Conservation (phyloP, 1,139 yeast species). For the Pichia sp. region DNA sequence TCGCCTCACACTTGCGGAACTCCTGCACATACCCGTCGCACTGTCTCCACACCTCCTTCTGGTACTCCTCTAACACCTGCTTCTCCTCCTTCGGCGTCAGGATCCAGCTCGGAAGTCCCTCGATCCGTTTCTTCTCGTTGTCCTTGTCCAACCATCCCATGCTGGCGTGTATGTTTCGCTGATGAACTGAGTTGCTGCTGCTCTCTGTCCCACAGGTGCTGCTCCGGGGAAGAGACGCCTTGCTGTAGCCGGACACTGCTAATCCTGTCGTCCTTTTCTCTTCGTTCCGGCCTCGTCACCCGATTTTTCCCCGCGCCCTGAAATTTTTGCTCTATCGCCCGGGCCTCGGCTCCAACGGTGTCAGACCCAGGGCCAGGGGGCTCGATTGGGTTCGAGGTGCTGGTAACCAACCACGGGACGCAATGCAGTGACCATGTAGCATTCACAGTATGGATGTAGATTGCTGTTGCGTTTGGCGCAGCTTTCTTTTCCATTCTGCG, state of each 20-base stretch:
- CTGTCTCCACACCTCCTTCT: conserved; percentile 62
- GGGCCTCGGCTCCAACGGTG: too few species aligned
- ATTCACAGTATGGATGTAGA: too few species aligned
- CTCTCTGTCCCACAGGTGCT: too few species aligned
- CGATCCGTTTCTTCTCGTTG: conserved; percentile 15
- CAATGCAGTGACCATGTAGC: too few species aligned
- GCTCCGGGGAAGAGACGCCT: background rate
- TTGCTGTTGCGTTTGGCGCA: too few species aligned
- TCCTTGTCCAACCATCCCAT: conserved; percentile 8
- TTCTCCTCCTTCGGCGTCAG: conserved; percentile 83
- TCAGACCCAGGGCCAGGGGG: too few species aligned
- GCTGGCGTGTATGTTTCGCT: background rate
- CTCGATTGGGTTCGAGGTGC: too few species aligned
- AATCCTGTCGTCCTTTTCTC: too few species aligned
- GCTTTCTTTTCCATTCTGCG: too few species aligned
- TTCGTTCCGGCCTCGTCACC: too few species aligned
- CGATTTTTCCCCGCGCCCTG: background rate
- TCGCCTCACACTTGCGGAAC: conserved; percentile 52
- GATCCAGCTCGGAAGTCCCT: conserved; percentile 70
- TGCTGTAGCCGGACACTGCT: background rate
- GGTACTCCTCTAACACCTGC: conserved; percentile 73
- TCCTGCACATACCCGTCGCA: conserved; percentile 65
- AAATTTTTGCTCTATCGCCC: background rate
- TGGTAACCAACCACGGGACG: too few species aligned
- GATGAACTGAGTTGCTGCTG: background rate